A percentile compares a stretch with the other conserved stretches of the same genome.
phyloP scores from a whole-genome alignment of 768 basidiomycete genomes.

The Hortiboletus flavorubellus region DNA sequence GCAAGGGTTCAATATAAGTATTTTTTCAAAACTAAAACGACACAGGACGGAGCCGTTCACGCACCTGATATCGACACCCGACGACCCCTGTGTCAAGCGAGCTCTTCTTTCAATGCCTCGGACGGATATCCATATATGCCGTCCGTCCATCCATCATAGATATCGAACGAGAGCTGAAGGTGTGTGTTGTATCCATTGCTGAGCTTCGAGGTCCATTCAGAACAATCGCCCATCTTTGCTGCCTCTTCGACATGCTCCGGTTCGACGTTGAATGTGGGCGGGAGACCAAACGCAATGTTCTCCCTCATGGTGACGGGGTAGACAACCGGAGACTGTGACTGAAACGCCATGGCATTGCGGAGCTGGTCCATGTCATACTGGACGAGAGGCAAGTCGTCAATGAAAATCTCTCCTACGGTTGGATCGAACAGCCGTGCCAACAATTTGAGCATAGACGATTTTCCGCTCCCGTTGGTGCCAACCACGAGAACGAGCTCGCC shows the following conservation, averaged over 20 bases:
- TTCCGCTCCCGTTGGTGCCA: conserved; percentile 29
- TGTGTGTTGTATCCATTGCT: conserved; percentile 30
- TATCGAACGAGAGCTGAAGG: conserved; percentile 26
- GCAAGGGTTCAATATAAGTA: conserved; percentile 1
- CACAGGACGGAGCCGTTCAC: neutral
- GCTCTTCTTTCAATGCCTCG: conserved; percentile 16
- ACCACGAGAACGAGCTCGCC: conserved; percentile 33
- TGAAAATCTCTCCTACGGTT: conserved; percentile 39
- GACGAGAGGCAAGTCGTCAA: conserved; percentile 41
- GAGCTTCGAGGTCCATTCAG: conserved; percentile 34
- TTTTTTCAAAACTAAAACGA: neutral
- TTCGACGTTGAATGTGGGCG: conserved; percentile 7
- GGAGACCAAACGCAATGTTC: conserved; percentile 37
- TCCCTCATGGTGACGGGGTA: conserved; percentile 47
- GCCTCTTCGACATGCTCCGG: conserved; percentile 28
- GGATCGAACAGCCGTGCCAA: conserved; percentile 49
- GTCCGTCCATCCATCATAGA: conserved; percentile 20
- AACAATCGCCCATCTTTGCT: conserved; percentile 30
- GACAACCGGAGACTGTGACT: conserved; percentile 48
- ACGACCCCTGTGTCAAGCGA: conserved; percentile 22
- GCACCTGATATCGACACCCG: conserved; percentile 23
- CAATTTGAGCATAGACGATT: conserved; percentile 42
- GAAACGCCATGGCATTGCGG: conserved; percentile 42
- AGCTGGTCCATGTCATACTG: conserved; percentile 39
- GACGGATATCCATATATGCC: conserved; percentile 21